phyloP scores from a whole-genome alignment of 495 filamentous ascomycete species.

The Trichoderma asperelloides region DNA sequence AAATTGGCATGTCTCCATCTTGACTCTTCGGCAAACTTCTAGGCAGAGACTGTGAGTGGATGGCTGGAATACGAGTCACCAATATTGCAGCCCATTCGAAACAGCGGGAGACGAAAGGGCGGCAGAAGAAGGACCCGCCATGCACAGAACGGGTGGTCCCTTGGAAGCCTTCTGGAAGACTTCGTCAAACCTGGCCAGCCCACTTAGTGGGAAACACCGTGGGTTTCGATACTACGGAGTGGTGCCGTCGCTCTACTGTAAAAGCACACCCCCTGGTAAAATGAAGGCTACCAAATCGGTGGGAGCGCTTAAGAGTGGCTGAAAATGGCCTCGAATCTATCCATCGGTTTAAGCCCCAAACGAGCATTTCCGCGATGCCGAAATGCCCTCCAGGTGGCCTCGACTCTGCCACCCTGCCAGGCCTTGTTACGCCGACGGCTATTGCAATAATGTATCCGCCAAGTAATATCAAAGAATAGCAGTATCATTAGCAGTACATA shows the following conservation, averaged over 20 bases:
- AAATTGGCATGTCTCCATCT: too few species aligned
- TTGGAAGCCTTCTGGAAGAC: conserved; percentile 1
- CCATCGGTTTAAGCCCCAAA: background rate
- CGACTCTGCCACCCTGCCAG: background rate
- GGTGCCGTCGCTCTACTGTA: too few species aligned
- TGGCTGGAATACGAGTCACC: background rate
- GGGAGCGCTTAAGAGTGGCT: conserved; percentile 3
- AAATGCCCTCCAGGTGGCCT: background rate
- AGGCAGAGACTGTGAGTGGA: background rate
- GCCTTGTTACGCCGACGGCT: background rate
- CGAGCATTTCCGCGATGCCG: background rate
- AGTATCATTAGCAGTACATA: background rate
- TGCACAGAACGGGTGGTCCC: background rate
- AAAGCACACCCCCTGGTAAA: background rate
- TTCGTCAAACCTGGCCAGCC: background rate
- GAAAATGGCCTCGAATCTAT: background rate
- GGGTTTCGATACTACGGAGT: background rate
- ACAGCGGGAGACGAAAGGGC: background rate
- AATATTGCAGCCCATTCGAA: background rate
- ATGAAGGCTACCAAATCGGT: conserved; percentile 4
- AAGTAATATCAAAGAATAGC: background rate
- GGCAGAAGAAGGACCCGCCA: background rate
- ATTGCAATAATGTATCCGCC: background rate
- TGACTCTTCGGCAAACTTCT: too few species aligned
- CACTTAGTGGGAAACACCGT: background rate